Evolutionary conservation across 2,329 filamentous ascomycete species (phyloP), one percentile per base, ranked within the genome.

Genomic region (Fusarium hainanense): DNA sequence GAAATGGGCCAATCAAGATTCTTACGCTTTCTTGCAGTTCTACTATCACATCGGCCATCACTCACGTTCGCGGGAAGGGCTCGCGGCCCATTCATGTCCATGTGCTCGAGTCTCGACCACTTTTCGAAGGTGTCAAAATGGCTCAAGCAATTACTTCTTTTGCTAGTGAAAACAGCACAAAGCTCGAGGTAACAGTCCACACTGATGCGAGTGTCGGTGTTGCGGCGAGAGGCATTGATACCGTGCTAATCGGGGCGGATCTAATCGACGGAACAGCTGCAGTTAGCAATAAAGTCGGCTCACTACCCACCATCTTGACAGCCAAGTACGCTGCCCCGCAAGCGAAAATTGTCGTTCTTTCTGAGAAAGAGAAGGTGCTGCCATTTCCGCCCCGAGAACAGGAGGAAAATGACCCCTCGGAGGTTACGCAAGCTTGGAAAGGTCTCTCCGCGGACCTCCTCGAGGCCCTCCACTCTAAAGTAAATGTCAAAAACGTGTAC

Each of bases 211-310:
- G 86, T 4, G 83, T 85, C 7, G 87, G 85, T 1, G 75, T 87
- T 12, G 87, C 88, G 2, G 82, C 85, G 6, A 72, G 76, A 20
- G 79, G 77, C n/a, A 80, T 87, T 6, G 84, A 92, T 69, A 54
- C 90, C 2, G 78, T 92, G 3, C 77, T 93, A 6, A 79, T 93
- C 2, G 90, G 90, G 2, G 89, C 89, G 3, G 90, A 92, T 73
- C 80, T 87, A 7, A 88, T 93, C 57, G 85, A 86, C 14, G 75
- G 79, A 1, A 75, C 79, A 1, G 90, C 89, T 3, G 85, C 87
- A 30, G 86, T 92, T 20, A 88, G 85, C 76, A 92, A 92, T 78
- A 92, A 92, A 77, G 88, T 84, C 0, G 90, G 90, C 0, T 90
- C 88, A 3, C 77, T 92, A 9, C 84, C 88, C 2, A 84, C 87